Percentiles rank a stretch among this genome's conserved stretches.
Conservation (phyloP, 208 protist genomes). For the Borovskyia barvae region DNA sequence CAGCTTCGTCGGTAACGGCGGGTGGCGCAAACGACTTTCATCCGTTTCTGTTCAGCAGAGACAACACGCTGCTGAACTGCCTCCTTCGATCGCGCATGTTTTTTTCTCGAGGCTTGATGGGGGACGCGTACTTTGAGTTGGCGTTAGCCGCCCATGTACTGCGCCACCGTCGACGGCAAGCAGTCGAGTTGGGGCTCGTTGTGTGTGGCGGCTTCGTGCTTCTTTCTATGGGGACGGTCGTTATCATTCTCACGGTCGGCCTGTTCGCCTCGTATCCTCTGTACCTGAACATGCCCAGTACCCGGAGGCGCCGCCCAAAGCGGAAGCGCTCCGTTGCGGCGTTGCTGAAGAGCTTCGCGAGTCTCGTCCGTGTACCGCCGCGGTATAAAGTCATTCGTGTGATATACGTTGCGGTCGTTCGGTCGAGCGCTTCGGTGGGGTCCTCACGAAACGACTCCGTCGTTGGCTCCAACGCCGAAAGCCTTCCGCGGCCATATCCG, state of each 20-base stretch:
- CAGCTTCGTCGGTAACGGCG: conserved; percentile 20
- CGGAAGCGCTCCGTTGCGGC: conserved; percentile 8
- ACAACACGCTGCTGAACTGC: conserved; percentile 71
- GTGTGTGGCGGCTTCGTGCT: conserved; percentile 26
- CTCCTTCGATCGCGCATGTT: conserved; percentile 73
- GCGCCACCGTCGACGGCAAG: conserved; percentile 24
- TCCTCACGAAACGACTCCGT: conserved; percentile 5
- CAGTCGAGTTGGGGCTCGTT: conserved; percentile 21
- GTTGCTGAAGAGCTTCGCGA: not conserved
- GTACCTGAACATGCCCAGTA: conserved; percentile 33
- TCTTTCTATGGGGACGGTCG: conserved; percentile 50
- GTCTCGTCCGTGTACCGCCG: conserved; percentile 11
- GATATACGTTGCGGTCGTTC: conserved; percentile 20
- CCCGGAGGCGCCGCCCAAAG: conserved; percentile 20
- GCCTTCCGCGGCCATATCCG: conserved; percentile 23
- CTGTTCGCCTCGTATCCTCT: conserved; percentile 57
- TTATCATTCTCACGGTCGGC: conserved; percentile 28
- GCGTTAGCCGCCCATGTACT: conserved; percentile 55
- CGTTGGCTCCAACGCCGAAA: not conserved
- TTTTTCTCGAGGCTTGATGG: conserved; percentile 72
- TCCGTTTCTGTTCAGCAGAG: conserved; percentile 65
- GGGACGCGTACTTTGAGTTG: conserved; percentile 81
- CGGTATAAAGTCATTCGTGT: conserved; percentile 22
- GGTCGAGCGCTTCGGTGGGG: not conserved
- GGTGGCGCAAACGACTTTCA: conserved; percentile 24